phyloP scores from a whole-genome alignment of 2,329 filamentous ascomycete species.

The Botrytis elliptica region DNA sequence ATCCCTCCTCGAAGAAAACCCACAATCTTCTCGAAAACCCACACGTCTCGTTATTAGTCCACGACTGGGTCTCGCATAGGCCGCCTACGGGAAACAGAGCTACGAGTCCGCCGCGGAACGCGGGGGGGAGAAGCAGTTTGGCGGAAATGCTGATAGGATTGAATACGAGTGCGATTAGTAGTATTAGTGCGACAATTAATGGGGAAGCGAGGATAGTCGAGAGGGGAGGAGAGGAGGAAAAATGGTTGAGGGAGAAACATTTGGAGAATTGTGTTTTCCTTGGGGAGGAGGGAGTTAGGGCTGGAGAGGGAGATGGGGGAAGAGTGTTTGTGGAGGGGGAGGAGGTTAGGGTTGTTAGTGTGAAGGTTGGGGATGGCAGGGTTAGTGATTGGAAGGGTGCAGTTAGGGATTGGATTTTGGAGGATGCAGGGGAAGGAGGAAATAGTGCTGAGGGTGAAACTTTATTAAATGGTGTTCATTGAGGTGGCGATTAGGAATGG shows the following conservation, averaged over 20 bases:
- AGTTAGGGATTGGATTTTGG: slow-evolving; percentile 70
- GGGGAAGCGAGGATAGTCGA: slow-evolving; percentile 76
- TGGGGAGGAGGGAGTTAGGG: slow-evolving; percentile 47
- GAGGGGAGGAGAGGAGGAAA: slow-evolving; percentile 74
- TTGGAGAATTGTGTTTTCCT: slow-evolving; percentile 90
- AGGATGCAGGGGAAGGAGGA: slow-evolving; percentile 4
- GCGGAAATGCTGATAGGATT: slow-evolving; percentile 84
- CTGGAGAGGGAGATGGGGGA: slow-evolving; percentile 51
- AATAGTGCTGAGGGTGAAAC: slow-evolving; percentile 22
- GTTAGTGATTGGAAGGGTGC: slow-evolving; percentile 96
- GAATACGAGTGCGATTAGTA: slow-evolving; percentile 83
- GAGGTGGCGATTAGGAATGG: background rate
- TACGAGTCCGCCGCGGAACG: slow-evolving; percentile 57
- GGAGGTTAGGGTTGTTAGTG: slow-evolving; percentile 83
- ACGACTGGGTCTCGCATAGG: slow-evolving; percentile 95
- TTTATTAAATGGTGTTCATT: slow-evolving; percentile 35
- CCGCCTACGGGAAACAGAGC: slow-evolving; percentile 71
- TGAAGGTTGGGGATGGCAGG: slow-evolving; percentile 78
- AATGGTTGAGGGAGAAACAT: slow-evolving; percentile 79
- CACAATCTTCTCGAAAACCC: slow-evolving; percentile 81
- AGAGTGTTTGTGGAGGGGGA: slow-evolving; percentile 74
- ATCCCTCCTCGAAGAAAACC: slow-evolving; percentile 74
- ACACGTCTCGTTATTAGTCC: slow-evolving; percentile 88
- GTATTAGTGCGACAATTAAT: slow-evolving; percentile 91
- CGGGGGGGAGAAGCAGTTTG: slow-evolving; percentile 67